phyloP scores from a whole-genome alignment of 352 stramenopile species.

The Globisporangium irregulare region DNA sequence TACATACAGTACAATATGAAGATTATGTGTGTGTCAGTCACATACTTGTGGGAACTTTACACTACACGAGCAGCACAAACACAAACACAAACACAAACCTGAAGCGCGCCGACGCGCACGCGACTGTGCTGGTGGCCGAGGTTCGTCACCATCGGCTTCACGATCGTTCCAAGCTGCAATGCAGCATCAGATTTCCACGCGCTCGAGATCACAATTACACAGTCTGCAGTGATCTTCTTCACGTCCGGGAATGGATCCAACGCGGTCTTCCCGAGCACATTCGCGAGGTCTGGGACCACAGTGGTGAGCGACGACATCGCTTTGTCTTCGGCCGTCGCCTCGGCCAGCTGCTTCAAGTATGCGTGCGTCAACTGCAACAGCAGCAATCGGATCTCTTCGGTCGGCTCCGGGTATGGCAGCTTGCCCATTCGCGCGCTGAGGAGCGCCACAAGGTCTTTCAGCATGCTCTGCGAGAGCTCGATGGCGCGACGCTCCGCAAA shows the following conservation, averaged over 20 bases:
- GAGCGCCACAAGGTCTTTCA: constrained; percentile 51
- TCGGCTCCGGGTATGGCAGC: constrained; percentile 71
- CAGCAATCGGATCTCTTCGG: constrained; percentile 78
- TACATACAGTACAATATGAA: constrained; percentile 18
- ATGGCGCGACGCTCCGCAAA: constrained; percentile 49
- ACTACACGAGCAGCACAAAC: background rate
- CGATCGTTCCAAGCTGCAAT: constrained; percentile 67
- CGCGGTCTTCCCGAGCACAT: constrained; percentile 67
- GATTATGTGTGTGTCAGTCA: background rate
- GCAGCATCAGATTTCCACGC: constrained; percentile 55
- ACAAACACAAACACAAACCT: constrained; percentile 20
- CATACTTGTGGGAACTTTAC: background rate
- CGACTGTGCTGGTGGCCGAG: constrained; percentile 81
- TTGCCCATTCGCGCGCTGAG: constrained; percentile 60
- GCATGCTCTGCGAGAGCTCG: constrained; percentile 31
- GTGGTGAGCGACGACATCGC: constrained; percentile 33
- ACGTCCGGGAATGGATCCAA: constrained; percentile 78
- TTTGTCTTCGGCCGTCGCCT: constrained; percentile 10
- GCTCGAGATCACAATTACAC: constrained; percentile 48
- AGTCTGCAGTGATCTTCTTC: constrained; percentile 74
- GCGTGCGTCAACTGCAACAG: constrained; percentile 54
- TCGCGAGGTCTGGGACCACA: constrained; percentile 63
- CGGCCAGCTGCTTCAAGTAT: constrained; percentile 54
- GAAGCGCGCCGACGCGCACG: constrained; percentile 69
- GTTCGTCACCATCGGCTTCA: constrained; percentile 64